Evolutionary conservation across 2,329 filamentous ascomycete genomes (phyloP).

Genomic region (Sclerotinia sclerotiorum): DNA sequence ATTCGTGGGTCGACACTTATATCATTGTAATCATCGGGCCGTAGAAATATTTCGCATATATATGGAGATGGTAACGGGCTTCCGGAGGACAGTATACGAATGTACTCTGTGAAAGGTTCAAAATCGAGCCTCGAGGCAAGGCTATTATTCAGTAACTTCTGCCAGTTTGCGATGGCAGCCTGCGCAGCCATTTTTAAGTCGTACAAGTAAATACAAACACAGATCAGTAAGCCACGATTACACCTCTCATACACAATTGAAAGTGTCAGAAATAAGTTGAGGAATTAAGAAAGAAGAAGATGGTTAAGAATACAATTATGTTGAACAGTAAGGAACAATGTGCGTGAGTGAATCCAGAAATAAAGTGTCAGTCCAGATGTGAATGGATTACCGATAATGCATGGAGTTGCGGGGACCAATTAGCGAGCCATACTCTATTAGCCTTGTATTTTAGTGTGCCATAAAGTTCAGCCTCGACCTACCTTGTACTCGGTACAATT

Average conservation of each 20-base stretch:
- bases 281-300: not conserved
- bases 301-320: constrained; percentile 2
- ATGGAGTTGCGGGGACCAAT: not conserved
- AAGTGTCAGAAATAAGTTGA: not conserved
- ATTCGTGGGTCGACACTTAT: constrained; percentile 57
- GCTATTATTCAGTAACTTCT: constrained; percentile 51
- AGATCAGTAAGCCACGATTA: not conserved
- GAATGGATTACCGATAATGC: constrained; percentile 11
- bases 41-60: constrained; percentile 59
- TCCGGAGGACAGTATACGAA: constrained; percentile 50
- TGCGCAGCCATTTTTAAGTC: constrained; percentile 13
- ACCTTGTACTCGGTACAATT: too few species aligned
- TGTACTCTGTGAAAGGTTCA: constrained; percentile 54
- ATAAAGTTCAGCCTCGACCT: too few species aligned
- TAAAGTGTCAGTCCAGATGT: not conserved
- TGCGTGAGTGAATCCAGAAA: constrained; percentile 11
- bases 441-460: not conserved
- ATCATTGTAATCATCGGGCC: constrained; percentile 49
- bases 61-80: constrained; percentile 52
- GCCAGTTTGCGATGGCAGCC: constrained; percentile 44
- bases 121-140: constrained; percentile 52
- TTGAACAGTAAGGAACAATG: not conserved
- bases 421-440: not conserved
- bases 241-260: not conserved
- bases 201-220: not conserved